A percentile compares a stretch with the other conserved stretches of the same genome.
Evolutionary conservation across 306 rosid species (phyloP).

Genomic region (Hippophae tibetana): DNA sequence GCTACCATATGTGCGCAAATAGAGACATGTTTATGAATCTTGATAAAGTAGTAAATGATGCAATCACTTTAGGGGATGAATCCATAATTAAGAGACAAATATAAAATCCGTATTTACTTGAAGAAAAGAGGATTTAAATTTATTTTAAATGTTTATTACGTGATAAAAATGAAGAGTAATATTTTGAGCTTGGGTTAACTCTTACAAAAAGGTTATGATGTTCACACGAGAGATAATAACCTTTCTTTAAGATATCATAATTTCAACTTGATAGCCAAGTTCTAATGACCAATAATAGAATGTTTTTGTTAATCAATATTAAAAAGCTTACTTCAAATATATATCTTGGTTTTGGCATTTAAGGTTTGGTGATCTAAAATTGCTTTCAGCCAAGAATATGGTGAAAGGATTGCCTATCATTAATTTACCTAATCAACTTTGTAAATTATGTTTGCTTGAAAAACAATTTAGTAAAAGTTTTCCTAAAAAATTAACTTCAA

Average conservation of each 20-base stretch:
- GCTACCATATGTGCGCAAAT: not conserved
- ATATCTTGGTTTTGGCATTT: not conserved
- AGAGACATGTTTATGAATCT: no score
- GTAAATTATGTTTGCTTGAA: not conserved
- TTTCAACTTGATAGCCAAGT: not conserved
- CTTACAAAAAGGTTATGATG: no score
- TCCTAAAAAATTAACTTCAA: not conserved
- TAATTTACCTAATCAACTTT: not conserved
- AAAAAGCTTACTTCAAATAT: no score
- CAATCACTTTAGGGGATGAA: not conserved
- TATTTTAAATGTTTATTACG: not conserved
- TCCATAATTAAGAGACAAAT: not conserved
- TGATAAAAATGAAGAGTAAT: no score
- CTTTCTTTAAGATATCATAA: not conserved
- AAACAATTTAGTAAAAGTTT: no score
- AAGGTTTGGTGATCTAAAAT: not conserved
- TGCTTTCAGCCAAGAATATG: not conserved
- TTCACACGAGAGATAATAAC: not conserved
- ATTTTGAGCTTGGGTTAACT: not conserved
- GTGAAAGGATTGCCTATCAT: not conserved
- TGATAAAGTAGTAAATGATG: not conserved
- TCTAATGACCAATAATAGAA: not conserved
- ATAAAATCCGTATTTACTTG: no score
- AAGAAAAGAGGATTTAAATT: no score
- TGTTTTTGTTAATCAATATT: not conserved